Base-by-base conservation (phyloP, 148 eudicot genomes). In the Salicornia ramosissima region DNA sequence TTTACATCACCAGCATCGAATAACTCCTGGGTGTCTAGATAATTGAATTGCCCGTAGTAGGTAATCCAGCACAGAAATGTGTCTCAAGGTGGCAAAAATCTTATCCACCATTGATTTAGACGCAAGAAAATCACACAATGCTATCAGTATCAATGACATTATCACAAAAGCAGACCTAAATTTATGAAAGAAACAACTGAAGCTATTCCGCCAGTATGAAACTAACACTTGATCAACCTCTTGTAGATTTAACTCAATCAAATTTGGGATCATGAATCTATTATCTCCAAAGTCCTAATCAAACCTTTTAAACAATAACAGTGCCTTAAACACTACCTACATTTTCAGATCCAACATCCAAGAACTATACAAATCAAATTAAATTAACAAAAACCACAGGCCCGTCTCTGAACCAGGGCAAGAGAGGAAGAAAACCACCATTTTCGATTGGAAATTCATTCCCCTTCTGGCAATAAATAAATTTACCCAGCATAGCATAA, bases 331-430 rank as follows among this genome's bases (percentile, higher is more conserved):
- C 22, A 50, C 70, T 46, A 67, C 76, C 76, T 64, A 67, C 80
- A 77, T 77, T 77, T 56, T 46, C 15, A 46, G 67, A 67, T 60
- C 62, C 25, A 72, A 24, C 68, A 52, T 63, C 72, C 12, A 39
- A 60, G 40, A 71, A 12, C 7, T 57, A 18, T 21, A 53, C 19
- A 57, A 53, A 65, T 5, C 67, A 34, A 36, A 40, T 42, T n/a
- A 19, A 56, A 40, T 50, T 57, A 70, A 40, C 75, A 65, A 2
- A 52, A 51, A 50, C 49, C 65, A n/a, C n/a, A n/a, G n/a, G n/a
- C n/a, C n/a, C n/a, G n/a, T n/a, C n/a, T n/a, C n/a, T n/a, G n/a
- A n/a, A n/a, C n/a, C n/a, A n/a, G n/a, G n/a, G n/a, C n/a, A n/a
- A n/a, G n/a, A n/a, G n/a, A n/a, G n/a, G n/a, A n/a, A n/a, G n/a